A percentile compares a stretch with the other conserved stretches of the same genome.
These are phyloP conservation scores for Alternaria gansuensis DNA, from an alignment of 2,329 filamentous ascomycete genomes.

Conservation along the genomic window DNA sequence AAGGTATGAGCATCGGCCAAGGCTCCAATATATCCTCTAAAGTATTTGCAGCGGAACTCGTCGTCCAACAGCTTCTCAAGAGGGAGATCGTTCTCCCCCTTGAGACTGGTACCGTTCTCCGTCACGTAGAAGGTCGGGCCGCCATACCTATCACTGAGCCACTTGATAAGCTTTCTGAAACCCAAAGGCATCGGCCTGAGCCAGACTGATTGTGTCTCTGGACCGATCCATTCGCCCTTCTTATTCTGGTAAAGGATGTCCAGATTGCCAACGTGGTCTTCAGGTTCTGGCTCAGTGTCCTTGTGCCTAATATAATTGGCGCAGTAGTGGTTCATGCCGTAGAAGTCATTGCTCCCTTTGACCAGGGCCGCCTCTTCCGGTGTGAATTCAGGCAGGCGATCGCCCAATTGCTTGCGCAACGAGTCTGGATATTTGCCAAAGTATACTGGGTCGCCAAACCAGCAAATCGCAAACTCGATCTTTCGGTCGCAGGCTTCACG, in stretches of 20 bases:
- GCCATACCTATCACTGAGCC: constrained; percentile 73
- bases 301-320: constrained; percentile 85
- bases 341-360: constrained; percentile 89
- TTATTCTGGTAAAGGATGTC: constrained; percentile 77
- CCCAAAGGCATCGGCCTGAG: constrained; percentile 77
- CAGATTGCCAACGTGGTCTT: constrained; percentile 79
- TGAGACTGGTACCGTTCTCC: constrained; percentile 86
- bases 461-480: constrained; percentile 85
- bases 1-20: constrained; percentile 75
- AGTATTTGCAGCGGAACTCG: constrained; percentile 83
- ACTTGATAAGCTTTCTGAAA: constrained; percentile 72
- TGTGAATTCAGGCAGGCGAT: constrained; percentile 78
- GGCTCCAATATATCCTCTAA: constrained; percentile 77
- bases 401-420: constrained; percentile 82
- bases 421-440: constrained; percentile 83
- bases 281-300: constrained; percentile 65
- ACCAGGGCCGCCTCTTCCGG: constrained; percentile 76
- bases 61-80: constrained; percentile 78
- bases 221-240: constrained; percentile 75
- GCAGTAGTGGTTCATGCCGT: constrained; percentile 94
- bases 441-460: constrained; percentile 91
- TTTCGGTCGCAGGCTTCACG: constrained; percentile 80
- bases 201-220: constrained; percentile 85
- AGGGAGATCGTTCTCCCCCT: constrained; percentile 80
- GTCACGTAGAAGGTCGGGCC: constrained; percentile 84